A percentile compares a stretch with the other conserved stretches of the same genome.
Conservation (phyloP, 2,329 filamentous ascomycete species). For the Aspergillus pseudoglaucus region DNA sequence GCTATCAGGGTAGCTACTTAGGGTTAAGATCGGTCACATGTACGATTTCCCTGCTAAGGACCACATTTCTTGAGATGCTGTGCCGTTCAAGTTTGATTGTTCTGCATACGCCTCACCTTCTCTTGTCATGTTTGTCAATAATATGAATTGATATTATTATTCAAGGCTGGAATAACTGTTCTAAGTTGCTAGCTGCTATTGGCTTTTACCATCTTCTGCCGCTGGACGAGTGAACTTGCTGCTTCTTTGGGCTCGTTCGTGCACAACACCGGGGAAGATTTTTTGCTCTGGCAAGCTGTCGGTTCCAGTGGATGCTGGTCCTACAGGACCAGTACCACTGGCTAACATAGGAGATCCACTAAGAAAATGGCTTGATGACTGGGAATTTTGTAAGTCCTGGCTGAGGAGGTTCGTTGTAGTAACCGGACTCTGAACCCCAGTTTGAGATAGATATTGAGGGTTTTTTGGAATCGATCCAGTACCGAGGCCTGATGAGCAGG, state of each 20-base stretch:
- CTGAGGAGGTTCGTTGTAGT: background rate
- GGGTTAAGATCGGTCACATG: too few relatives aligned
- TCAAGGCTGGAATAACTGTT: too few relatives aligned
- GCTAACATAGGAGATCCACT: background rate
- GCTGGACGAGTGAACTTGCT: constrained; percentile 10
- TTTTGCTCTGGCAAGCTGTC: constrained; percentile 27
- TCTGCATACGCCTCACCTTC: too few relatives aligned
- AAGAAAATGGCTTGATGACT: background rate
- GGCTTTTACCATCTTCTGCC: background rate
- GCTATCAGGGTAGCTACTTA: too few relatives aligned
- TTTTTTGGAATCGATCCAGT: background rate
- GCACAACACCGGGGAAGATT: constrained; percentile 39
- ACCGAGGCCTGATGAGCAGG: background rate
- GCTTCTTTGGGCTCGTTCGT: constrained; percentile 29
- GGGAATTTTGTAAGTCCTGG: background rate
- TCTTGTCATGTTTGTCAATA: too few relatives aligned
- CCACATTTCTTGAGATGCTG: too few relatives aligned
- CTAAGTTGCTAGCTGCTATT: too few relatives aligned
- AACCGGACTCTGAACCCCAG: background rate
- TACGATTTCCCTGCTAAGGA: too few relatives aligned
- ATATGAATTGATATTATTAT: too few relatives aligned
- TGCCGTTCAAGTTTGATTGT: too few relatives aligned
- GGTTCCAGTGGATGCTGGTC: constrained; percentile 6
- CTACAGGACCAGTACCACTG: constrained; percentile 3
- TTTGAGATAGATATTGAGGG: background rate